These are phyloP conservation scores for Niveomyces coronatus DNA, from an alignment of 2,329 filamentous ascomycete species.

Conservation along the genomic window DNA sequence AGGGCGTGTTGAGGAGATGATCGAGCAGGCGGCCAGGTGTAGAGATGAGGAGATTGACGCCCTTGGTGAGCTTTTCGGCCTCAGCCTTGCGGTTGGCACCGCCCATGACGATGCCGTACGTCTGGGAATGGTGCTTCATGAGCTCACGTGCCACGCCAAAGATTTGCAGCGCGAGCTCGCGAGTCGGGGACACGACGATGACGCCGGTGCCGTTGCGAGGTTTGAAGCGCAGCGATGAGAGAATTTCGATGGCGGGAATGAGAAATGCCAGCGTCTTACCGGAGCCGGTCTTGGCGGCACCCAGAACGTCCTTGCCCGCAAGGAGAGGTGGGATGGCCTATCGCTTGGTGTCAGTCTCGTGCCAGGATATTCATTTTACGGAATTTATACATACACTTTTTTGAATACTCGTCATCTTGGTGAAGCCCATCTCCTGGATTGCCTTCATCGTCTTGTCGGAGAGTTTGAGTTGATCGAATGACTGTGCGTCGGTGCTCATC, in stretches of 20 bases:
- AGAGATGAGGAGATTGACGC: slow-evolving; percentile 88
- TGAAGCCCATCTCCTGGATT: slow-evolving; percentile 84
- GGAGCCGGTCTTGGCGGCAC: slow-evolving; percentile 90
- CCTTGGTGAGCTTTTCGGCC: slow-evolving; percentile 87
- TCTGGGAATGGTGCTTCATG: slow-evolving; percentile 87
- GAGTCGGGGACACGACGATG: slow-evolving; percentile 83
- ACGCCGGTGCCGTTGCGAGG: slow-evolving; percentile 88
- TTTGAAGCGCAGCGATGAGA: slow-evolving; percentile 84
- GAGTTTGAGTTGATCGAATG: slow-evolving; percentile 73
- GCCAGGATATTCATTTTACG: not conserved
- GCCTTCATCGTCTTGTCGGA: slow-evolving; percentile 84
- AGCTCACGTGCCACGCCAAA: slow-evolving; percentile 91
- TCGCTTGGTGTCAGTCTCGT: slow-evolving; percentile 1
- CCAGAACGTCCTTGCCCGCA: slow-evolving; percentile 84
- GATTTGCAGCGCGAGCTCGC: slow-evolving; percentile 90
- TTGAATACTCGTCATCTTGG: slow-evolving; percentile 94
- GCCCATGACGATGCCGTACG: slow-evolving; percentile 91
- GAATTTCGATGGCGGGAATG: slow-evolving; percentile 88
- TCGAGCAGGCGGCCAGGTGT: slow-evolving; percentile 89
- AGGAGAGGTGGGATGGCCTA: slow-evolving; percentile 74
- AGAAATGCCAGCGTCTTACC: slow-evolving; percentile 95
- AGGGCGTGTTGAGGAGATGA: slow-evolving; percentile 87
- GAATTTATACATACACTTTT: slow-evolving; percentile 35
- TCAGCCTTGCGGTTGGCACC: slow-evolving; percentile 86
- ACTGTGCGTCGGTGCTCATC: slow-evolving; percentile 51